Percentiles rank a stretch among this genome's conserved stretches.
Conservation (phyloP, 1,139 yeast species). For the Diutina mesorugosa region DNA sequence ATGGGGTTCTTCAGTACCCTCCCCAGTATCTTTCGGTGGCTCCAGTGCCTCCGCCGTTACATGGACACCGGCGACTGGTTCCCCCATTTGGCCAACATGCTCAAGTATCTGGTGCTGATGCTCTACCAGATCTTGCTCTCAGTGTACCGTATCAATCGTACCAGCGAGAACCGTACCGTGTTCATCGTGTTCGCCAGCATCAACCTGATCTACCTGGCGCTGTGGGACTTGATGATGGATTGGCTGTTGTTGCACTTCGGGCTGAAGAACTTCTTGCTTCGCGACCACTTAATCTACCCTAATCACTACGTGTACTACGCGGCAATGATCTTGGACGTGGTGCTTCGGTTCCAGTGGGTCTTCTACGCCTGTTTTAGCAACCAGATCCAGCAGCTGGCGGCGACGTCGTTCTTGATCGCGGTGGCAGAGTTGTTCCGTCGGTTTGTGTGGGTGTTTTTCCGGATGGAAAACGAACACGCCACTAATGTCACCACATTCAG, state of each 20-base stretch:
- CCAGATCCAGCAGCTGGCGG: slow-evolving; percentile 81
- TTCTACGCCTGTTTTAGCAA: slow-evolving; percentile 62
- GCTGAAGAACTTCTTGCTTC: slow-evolving; percentile 44
- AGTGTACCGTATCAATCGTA: slow-evolving; percentile 56
- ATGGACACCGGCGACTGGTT: slow-evolving; percentile 92
- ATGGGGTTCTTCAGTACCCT: slow-evolving; percentile 77
- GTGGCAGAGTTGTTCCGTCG: slow-evolving; percentile 72
- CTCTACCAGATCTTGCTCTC: slow-evolving; percentile 66
- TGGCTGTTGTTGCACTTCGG: slow-evolving; percentile 75
- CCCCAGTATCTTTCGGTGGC: slow-evolving; percentile 82
- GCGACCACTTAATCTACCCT: slow-evolving; percentile 60
- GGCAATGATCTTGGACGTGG: slow-evolving; percentile 62
- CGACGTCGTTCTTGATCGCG: slow-evolving; percentile 77
- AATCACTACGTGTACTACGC: slow-evolving; percentile 50
- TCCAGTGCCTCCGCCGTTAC: slow-evolving; percentile 87
- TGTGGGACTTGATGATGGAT: slow-evolving; percentile 94
- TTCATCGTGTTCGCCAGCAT: slow-evolving; percentile 65
- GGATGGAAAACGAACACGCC: slow-evolving; percentile 94
- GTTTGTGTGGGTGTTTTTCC: slow-evolving; percentile 77
- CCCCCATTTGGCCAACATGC: slow-evolving; percentile 90
- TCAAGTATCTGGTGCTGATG: slow-evolving; percentile 57
- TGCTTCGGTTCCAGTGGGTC: slow-evolving; percentile 82
- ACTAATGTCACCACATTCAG: slow-evolving; percentile 75
- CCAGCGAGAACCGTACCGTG: slow-evolving; percentile 30
- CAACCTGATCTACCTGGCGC: slow-evolving; percentile 55